Evolutionary conservation across 2,329 filamentous ascomycete species (phyloP).

Genomic region (Claviceps monticola): DNA sequence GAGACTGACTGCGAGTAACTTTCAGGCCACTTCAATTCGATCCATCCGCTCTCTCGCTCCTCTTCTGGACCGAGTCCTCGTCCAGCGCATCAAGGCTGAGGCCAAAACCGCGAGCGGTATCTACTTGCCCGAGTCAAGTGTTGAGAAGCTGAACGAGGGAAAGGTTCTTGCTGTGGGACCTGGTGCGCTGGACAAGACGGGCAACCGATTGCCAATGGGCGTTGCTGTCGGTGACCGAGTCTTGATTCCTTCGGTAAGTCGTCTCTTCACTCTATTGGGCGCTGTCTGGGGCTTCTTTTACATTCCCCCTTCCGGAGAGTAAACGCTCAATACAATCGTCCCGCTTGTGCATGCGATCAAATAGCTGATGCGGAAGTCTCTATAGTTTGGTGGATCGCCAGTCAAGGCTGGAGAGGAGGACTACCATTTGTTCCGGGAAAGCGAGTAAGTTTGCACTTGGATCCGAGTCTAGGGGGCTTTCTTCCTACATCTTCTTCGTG

Average conservation of each 20-base stretch:
- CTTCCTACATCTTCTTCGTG: not conserved
- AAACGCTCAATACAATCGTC: too few relatives aligned
- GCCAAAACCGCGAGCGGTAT: constrained; percentile 92
- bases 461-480: not conserved
- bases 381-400: constrained; percentile 77
- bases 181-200: constrained; percentile 74
- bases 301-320: not conserved
- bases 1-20: not conserved
- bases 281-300: not conserved
- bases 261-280: not conserved
- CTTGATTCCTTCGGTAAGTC: constrained; percentile 78
- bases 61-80: constrained; percentile 93
- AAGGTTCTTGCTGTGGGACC: constrained; percentile 92
- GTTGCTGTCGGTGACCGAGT: constrained; percentile 80
- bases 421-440: constrained; percentile 89
- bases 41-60: constrained; percentile 91
- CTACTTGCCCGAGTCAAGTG: constrained; percentile 90
- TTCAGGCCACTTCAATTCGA: constrained; percentile 62
- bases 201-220: constrained; percentile 74
- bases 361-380: not conserved
- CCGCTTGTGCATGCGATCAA: too few relatives aligned
- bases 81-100: constrained; percentile 96
- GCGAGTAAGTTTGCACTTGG: constrained; percentile 61
- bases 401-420: constrained; percentile 98
- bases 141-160: constrained; percentile 97